Conservation (phyloP, 2,329 filamentous ascomycete species). For the Venturiaceae sp. region DNA sequence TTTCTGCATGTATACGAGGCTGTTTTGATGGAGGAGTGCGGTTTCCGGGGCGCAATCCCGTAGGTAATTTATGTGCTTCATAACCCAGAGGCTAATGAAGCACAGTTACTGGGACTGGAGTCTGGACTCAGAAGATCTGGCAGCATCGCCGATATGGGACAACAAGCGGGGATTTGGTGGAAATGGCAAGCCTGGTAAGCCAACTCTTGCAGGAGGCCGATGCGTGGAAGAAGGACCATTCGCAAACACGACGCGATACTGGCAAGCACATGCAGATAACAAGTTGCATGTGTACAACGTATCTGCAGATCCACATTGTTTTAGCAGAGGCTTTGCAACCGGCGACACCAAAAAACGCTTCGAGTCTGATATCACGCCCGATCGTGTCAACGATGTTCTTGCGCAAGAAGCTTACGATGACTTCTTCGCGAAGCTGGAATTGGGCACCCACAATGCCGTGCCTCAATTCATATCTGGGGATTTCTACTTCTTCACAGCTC, state of each 20-base stretch:
- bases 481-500: background rate
- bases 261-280: background rate
- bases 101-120: slow-evolving; percentile 16
- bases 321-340: background rate
- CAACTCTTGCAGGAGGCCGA: background rate
- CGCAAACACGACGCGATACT: background rate
- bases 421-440: background rate
- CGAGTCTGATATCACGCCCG: background rate
- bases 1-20: slow-evolving; percentile 22
- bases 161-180: slow-evolving; percentile 6
- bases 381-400: background rate
- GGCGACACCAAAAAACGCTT: background rate
- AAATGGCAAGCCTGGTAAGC: background rate
- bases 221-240: background rate
- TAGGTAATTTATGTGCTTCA: no score
- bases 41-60: slow-evolving; percentile 17
- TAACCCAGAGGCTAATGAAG: no score
- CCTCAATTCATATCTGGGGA: background rate
- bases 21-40: slow-evolving; percentile 24
- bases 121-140: slow-evolving; percentile 14
- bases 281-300: background rate
- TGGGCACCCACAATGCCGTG: background rate
- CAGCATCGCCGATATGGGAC: slow-evolving; percentile 15
- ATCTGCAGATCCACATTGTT: background rate
- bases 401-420: background rate